Base-by-base conservation (phyloP, 1,284 basidiomycete species). In the Taiwanofungus camphoratus region DNA sequence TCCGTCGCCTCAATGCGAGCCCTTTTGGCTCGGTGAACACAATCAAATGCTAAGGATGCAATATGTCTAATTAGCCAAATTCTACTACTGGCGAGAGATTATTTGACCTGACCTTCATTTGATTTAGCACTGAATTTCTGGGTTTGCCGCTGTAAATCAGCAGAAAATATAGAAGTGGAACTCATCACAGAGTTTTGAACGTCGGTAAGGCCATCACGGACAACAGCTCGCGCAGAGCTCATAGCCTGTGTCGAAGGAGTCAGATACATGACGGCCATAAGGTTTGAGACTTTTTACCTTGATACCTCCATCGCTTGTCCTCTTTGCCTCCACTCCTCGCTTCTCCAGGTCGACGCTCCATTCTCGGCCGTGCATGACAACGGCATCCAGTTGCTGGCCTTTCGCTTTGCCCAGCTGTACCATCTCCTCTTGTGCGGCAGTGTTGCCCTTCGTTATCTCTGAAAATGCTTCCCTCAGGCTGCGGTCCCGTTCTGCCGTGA, bases 401-500 rank as follows among this genome's bases (percentile, higher is more conserved):
- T 86, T 79, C 42, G 69, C 69, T 37, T 69, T 62, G 9, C 65
- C 61, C 40, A 80, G 74, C 33, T 64, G 58, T 13, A 59, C 60
- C 56, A 86, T 64, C 24, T 67, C 70, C 34, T 70, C 68, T 46
- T 82, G 73, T 1, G 74, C 77, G 36, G 70, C 62, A 3, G 64
- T 61, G 53, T 88, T 88, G 36, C 71, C 77, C 18, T 68, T 63
- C 44, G 77, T 72, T 26, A 88, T 66, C 21, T 66, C 60, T 1
- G 64, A 65, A 38, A 91, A 70, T 1, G 79, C 76, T 11, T 78
- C 73, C 16, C 73, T 70, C 34, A 93, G 66, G n/a, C 77, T 77
- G 15, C 73, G 68, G 54, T 92, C 84, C 24, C 87, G 78, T 36
- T 82, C 72, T 20, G 76, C 66, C 9, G 82, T 74, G 60, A 86